Evolutionary conservation across 768 basidiomycete genomes (phyloP).

Genomic region (Phylloporus rhodoxanthus): DNA sequence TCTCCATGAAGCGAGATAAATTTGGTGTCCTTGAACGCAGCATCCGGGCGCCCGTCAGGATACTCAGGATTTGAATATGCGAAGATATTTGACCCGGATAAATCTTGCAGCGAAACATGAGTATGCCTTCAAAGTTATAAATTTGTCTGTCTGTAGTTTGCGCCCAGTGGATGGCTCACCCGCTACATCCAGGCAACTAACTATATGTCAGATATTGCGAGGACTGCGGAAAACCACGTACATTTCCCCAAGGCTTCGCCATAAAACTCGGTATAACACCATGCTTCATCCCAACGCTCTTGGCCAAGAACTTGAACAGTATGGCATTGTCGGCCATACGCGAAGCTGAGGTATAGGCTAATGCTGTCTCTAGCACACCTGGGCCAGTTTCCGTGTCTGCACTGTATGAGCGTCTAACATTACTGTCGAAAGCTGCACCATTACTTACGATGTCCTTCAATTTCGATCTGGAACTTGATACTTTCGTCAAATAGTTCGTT

Average conservation of each 20-base stretch:
- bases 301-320: constrained; percentile 88
- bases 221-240: constrained; percentile 34
- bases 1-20: constrained; percentile 81
- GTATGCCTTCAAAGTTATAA: constrained; percentile 55
- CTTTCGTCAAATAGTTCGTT: constrained; percentile 79
- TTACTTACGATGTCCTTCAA: constrained; percentile 81
- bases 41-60: constrained; percentile 57
- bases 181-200: constrained; percentile 92
- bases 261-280: constrained; percentile 94
- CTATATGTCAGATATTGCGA: constrained; percentile 1
- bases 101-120: constrained; percentile 80
- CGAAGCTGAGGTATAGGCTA: constrained; percentile 73
- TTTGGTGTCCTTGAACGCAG: constrained; percentile 75
- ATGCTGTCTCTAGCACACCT: constrained; percentile 80
- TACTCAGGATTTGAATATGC: constrained; percentile 60
- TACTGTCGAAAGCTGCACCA: not conserved
- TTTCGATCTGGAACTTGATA: constrained; percentile 61
- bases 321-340: constrained; percentile 89
- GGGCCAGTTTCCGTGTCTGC: constrained; percentile 91
- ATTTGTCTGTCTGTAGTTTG: constrained; percentile 8
- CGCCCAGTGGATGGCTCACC: constrained; percentile 41
- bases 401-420: constrained; percentile 1
- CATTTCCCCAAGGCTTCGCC: constrained; percentile 95
- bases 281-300: constrained; percentile 85
- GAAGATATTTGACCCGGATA: constrained; percentile 71